Evolutionary conservation across 2,329 filamentous ascomycete species (phyloP).

Genomic region (Colletotrichum phormii): DNA sequence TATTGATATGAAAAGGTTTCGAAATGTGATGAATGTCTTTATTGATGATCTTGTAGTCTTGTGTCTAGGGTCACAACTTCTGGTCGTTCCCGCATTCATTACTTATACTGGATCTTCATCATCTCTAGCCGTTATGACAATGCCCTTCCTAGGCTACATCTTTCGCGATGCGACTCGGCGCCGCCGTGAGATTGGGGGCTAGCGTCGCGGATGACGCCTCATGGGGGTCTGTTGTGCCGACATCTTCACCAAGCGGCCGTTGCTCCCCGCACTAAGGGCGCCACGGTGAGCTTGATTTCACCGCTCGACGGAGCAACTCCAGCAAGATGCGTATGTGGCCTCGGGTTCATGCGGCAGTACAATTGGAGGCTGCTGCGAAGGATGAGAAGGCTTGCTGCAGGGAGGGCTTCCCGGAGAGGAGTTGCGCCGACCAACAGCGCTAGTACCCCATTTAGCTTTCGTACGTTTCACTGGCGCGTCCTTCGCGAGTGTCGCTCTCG

Average conservation of each 20-base stretch:
- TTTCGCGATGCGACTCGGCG: not conserved
- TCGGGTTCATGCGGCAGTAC: not conserved
- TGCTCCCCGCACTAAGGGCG: not conserved
- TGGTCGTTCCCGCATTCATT: not conserved
- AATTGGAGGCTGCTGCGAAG: not conserved
- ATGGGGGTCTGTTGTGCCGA: not conserved
- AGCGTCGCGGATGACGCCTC: not conserved
- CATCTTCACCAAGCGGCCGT: not conserved
- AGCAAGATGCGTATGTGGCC: too few species aligned
- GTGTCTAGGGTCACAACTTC: not conserved
- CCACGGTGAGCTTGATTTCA: conserved; percentile 5
- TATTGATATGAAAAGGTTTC: not conserved
- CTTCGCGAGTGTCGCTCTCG: not conserved
- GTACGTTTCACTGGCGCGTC: not conserved
- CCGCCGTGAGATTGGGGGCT: not conserved
- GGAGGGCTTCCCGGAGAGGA: not conserved
- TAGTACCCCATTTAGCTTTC: not conserved
- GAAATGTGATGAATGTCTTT: not conserved
- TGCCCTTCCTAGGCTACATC: not conserved
- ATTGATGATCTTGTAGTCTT: not conserved
- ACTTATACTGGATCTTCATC: not conserved
- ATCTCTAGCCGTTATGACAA: not conserved
- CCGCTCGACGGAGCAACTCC: not conserved
- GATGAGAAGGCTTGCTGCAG: not conserved
- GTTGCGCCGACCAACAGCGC: not conserved